Evolutionary conservation across 441 rosid genomes (phyloP), one percentile per base, ranked within the genome.

Genomic region (Raphanus hybrid): DNA sequence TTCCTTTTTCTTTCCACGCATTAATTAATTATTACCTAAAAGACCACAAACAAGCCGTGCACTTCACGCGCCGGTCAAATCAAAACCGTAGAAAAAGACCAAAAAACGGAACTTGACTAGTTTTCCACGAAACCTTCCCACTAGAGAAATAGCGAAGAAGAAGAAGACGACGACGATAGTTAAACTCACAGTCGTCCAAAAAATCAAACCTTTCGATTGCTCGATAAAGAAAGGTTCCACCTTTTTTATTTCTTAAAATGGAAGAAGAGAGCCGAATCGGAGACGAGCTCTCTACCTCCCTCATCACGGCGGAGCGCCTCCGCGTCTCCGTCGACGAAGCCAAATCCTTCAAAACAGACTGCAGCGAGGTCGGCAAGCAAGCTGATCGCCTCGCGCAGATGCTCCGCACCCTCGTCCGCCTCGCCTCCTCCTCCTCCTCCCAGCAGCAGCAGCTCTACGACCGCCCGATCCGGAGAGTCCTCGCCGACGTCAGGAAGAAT

Each of bases 401-500:
- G 86, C 91, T 87, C 11, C 82, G 90, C 8, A 62, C 72, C 15
- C 83, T 87, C n/a, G 86, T 77, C 39, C 86, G 93, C 0, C 82
- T 82, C 20, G 41, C 83, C n/a, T 26, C 81, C 45, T 59, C 78
- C 55, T 20, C 23, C 26, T 23, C 26, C 26, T 23, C 26, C 26
- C 26, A 23, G 26, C 43, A 39, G 43, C 84, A 82, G 39, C 85
- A 81, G 32, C 76, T 89, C 20, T 87, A 89, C 48, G 93, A 86
- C 48, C 91, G 89, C 1, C 93, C 93, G 67, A 76, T 86, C 76
- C 90, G 90, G 29, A 69, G 91, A 3, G 87, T 89, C 14, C 18
- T 80, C 65, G 73, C 85, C n/a, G 93, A 87, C 55, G 86, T 83
- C 6, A 80, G 80, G 23, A 79, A 80, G 70, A 84, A 83, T 77